These are phyloP conservation scores for Chaetomiaceae sp. DNA, from an alignment of 2,329 filamentous ascomycete species.

Conservation along the genomic window DNA sequence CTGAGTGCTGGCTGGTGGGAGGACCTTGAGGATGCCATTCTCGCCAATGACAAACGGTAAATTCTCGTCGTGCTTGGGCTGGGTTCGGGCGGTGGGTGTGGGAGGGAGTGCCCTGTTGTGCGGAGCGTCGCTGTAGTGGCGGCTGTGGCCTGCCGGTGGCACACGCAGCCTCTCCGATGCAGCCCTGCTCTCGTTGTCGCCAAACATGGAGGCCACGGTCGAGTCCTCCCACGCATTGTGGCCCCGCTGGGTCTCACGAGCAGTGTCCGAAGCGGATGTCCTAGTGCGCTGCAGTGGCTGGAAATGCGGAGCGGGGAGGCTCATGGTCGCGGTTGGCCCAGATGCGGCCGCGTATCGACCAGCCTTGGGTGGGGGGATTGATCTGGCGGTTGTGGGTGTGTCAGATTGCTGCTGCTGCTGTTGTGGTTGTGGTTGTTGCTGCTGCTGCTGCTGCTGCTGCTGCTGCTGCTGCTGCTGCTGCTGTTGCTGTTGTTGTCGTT, in stretches of 20 bases:
- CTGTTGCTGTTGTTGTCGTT: conserved; percentile 29
- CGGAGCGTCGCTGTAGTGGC: conserved; percentile 25
- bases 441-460: no score
- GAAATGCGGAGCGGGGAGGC: conserved; percentile 24
- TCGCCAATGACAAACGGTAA: conserved; percentile 34
- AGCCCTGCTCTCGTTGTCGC: conserved; percentile 25
- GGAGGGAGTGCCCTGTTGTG: conserved; percentile 13
- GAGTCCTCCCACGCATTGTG: conserved; percentile 37
- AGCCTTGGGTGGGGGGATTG: conserved; percentile 33
- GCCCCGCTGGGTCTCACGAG: conserved; percentile 17
- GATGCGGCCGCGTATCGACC: conserved; percentile 29
- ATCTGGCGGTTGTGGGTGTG: conserved; percentile 49
- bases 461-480: no score
- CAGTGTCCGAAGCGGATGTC: conserved; percentile 28
- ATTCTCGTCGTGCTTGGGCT: conserved; percentile 25
- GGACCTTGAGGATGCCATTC: conserved; percentile 37
- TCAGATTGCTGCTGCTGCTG: conserved; percentile 39
- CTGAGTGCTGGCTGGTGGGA: conserved; percentile 13
- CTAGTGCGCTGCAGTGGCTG: conserved; percentile 28
- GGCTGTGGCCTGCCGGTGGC: conserved; percentile 22
- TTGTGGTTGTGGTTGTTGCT: conserved; percentile 32
- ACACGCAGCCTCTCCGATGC: conserved; percentile 25
- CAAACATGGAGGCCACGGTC: conserved; percentile 34
- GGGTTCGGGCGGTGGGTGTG: conserved; percentile 9
- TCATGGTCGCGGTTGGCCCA: conserved; percentile 25